Conservation (phyloP, 176 grass and related monocot species). For the Juncus inflexus region DNA sequence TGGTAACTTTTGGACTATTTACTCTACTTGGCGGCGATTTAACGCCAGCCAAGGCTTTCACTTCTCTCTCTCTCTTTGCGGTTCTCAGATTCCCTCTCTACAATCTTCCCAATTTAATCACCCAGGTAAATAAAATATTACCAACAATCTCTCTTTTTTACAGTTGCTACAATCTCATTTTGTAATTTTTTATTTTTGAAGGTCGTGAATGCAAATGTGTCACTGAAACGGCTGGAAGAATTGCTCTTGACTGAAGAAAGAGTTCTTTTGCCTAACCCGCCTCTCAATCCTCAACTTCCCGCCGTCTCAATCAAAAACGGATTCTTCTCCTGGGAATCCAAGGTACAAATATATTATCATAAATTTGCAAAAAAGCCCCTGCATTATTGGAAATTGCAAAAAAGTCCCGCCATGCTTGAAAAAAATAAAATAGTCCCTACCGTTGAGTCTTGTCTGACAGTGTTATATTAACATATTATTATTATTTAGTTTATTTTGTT, state of each 20-base stretch:
- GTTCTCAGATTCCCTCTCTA: slow-evolving; percentile 96
- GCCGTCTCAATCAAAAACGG: slow-evolving; percentile 92
- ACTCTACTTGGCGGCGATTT: slow-evolving; percentile 86
- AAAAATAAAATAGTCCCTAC: background rate
- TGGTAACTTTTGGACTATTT: slow-evolving; percentile 86
- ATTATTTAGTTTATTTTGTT: background rate
- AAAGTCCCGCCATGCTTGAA: too few species aligned
- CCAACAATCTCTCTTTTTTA: background rate
- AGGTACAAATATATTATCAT: slow-evolving; percentile 35
- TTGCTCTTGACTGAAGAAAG: slow-evolving; percentile 78
- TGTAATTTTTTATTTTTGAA: slow-evolving; percentile 33
- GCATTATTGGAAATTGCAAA: too few species aligned
- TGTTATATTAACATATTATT: too few species aligned
- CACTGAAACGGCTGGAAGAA: slow-evolving; percentile 88
- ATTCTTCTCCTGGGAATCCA: slow-evolving; percentile 88
- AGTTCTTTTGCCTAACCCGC: slow-evolving; percentile 79
- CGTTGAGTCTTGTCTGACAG: background rate
- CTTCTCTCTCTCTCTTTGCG: slow-evolving; percentile 89
- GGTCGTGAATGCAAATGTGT: slow-evolving; percentile 97
- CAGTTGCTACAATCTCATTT: background rate
- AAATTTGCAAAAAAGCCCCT: too few species aligned
- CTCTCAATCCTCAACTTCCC: slow-evolving; percentile 60
- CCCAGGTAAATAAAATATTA: slow-evolving; percentile 53
- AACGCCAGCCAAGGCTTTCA: slow-evolving; percentile 97
- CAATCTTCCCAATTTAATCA: slow-evolving; percentile 95